Evolutionary conservation across 202 grass and related monocot species (phyloP), one percentile per base, ranked within the genome.

Genomic region (Elaeis oleifera): DNA sequence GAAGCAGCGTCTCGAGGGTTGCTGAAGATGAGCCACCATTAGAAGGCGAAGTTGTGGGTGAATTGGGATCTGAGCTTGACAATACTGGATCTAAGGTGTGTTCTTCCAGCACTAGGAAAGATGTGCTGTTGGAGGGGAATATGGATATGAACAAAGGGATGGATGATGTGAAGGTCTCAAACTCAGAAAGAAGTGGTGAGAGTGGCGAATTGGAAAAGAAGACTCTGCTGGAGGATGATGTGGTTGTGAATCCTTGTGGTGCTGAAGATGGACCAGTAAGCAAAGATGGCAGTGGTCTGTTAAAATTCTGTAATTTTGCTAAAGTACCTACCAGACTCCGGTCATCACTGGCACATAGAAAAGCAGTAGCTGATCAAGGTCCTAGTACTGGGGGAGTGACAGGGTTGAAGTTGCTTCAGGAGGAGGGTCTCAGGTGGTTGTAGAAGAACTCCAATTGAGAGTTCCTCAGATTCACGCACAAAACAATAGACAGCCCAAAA

Each of bases 81-180:
- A 88, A 99, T 78, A 77, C 88, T 17, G 88, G 85, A 31, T 99
- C 94, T 16, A 94, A 94, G 70, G 80, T 81, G 63, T 80, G 83
- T 68, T 86, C 82, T 64, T 79, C 50, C 54, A 69, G 70, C 48
- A 75, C 70, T 65, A 83, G 63, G 53, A 86, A 80, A 58, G 74
- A 78, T 63, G 65, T 59, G 18, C 51, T 9, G 3, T 36, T 56
- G 21, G 74, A 81, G 59, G 51, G 68, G 67, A 67, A 83, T 51
- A 58, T 54, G 54, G 82, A 62, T 50, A 39, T 14, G 59, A 75
- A 78, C 19, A 88, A 89, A 57, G 80, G 75, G 64, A 59, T 77
- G 61, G 82, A 86, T 65, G 80, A 80, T 23, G 74, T 61, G 84
- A 78, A 78, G 50, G 69, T 78, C 18, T 70, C 64, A 8, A 76